Conservation (phyloP, 2,329 filamentous ascomycete species). For the Hawksworthiomyces lignivorus region DNA sequence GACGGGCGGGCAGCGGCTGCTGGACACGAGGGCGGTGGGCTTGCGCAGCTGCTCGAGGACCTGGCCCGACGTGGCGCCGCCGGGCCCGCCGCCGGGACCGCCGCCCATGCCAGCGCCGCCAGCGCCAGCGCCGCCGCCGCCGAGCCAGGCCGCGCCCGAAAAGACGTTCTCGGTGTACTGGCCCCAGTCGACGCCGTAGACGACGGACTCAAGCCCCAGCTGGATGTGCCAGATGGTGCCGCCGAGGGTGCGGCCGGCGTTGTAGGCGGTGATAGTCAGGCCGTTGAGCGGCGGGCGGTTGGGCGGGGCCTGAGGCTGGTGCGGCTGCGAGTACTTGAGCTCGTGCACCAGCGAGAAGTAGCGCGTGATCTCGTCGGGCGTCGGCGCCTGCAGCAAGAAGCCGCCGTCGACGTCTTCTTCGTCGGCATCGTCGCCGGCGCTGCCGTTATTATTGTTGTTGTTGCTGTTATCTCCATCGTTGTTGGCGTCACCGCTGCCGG, state of each 20-base stretch:
- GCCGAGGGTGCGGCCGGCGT: slow-evolving; percentile 89
- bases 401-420: no score
- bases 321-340: slow-evolving; percentile 93
- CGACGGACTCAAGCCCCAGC: slow-evolving; percentile 90
- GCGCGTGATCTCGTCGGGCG: slow-evolving; percentile 77
- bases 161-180: slow-evolving; percentile 94
- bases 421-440: no score
- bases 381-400: slow-evolving; percentile 62
- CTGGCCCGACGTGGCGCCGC: no score
- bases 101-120: no score
- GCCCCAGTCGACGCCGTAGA: slow-evolving; percentile 98
- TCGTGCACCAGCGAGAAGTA: slow-evolving; percentile 90
- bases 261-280: slow-evolving; percentile 92
- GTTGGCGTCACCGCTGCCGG: no score
- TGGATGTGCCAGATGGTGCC: slow-evolving; percentile 99
- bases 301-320: slow-evolving; percentile 78
- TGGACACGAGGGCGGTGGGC: slow-evolving; percentile 89
- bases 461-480: no score
- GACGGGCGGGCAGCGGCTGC: slow-evolving; percentile 64
- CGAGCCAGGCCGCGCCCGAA: slow-evolving; percentile 87
- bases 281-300: slow-evolving; percentile 86
- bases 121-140: slow-evolving; percentile 60
- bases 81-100: no score
- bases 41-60: slow-evolving; percentile 91
- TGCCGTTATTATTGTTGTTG: no score